Evolutionary conservation across 139 green algal genomes (phyloP), one percentile per base, ranked within the genome.

Genomic region (Closterium sp.): DNA sequence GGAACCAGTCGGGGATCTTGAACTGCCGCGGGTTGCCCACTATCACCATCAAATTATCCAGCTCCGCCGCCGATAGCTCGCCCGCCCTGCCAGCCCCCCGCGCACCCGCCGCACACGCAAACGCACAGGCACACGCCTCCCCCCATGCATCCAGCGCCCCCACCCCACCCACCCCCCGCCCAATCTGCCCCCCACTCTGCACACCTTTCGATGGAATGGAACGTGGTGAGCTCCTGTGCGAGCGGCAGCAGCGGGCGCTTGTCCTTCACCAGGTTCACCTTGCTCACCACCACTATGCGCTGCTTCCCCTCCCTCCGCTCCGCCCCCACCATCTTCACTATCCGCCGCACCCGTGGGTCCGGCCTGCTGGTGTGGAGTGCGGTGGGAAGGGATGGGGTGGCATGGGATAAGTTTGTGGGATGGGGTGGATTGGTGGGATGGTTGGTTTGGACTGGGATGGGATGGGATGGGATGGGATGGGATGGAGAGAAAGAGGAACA

Each of bases 41-140:
- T n/a, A n/a, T n/a, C n/a, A n/a, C n/a, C n/a, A n/a, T n/a, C n/a
- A n/a, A n/a, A n/a, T n/a, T n/a, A n/a, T n/a, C n/a, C n/a, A n/a
- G n/a, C n/a, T n/a, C n/a, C n/a, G n/a, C n/a, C n/a, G n/a, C n/a
- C n/a, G n/a, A n/a, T n/a, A n/a, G n/a, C n/a, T n/a, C n/a, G n/a
- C n/a, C n/a, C n/a, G n/a, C 86, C 95, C 92, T 89, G 42, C 92
- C 96, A 97, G 98, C 96, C 97, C 88, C 94, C 99, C 97, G 95
- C 98, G 98, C 96, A 97, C 96, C 92, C 97, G 98, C 42, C 42
- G 42, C 42, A 62, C 42, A 62, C 42, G n/a, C n/a, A n/a, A n/a
- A n/a, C n/a, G n/a, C n/a, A n/a, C n/a, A n/a, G n/a, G n/a, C n/a
- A n/a, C n/a, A n/a, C n/a, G n/a, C n/a, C n/a, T n/a, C n/a, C n/a